phyloP scores from a whole-genome alignment of 2,329 filamentous ascomycete species.

The Bipolaris victoriae region DNA sequence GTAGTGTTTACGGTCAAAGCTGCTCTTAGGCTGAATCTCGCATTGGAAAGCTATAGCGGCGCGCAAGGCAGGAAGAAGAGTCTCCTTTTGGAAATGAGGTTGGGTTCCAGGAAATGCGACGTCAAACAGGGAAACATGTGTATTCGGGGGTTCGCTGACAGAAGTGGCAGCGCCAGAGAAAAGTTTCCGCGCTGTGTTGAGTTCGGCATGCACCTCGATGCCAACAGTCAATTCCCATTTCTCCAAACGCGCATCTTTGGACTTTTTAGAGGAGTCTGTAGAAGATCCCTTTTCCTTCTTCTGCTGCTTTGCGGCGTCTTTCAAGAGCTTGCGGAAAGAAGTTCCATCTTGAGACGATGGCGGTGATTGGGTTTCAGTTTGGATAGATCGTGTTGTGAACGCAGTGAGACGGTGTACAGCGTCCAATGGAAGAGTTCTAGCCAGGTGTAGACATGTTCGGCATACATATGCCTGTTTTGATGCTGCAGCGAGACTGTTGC shows the following conservation, averaged over 20 bases:
- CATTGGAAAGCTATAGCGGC: conserved; percentile 87
- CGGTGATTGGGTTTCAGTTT: conserved; percentile 27
- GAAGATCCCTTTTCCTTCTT: conserved; percentile 28
- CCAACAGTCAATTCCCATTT: conserved; percentile 95
- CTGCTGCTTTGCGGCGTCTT: conserved; percentile 47
- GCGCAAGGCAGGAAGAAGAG: conserved; percentile 85
- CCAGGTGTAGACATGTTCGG: conserved; percentile 34
- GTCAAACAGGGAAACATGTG: conserved; percentile 88
- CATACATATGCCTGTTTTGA: conserved; percentile 40
- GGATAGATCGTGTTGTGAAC: conserved; percentile 26
- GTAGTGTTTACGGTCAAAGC: conserved; percentile 97
- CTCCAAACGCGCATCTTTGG: conserved; percentile 38
- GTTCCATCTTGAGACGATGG: conserved; percentile 33
- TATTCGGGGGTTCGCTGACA: conserved; percentile 72
- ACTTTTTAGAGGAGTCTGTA: conserved; percentile 15
- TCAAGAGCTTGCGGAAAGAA: conserved; percentile 46
- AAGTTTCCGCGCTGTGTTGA: conserved; percentile 87
- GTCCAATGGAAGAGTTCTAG: conserved; percentile 26
- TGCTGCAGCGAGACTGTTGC: conserved; percentile 26
- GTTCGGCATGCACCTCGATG: conserved; percentile 95
- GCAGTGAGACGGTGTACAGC: not conserved
- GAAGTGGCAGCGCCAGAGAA: conserved; percentile 71
- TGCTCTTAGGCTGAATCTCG: conserved; percentile 74
- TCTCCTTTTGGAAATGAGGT: conserved; percentile 80
- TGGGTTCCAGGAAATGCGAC: conserved; percentile 87